Base-by-base conservation (phyloP, 1,284 basidiomycete genomes). In the Trametes pubescens region DNA sequence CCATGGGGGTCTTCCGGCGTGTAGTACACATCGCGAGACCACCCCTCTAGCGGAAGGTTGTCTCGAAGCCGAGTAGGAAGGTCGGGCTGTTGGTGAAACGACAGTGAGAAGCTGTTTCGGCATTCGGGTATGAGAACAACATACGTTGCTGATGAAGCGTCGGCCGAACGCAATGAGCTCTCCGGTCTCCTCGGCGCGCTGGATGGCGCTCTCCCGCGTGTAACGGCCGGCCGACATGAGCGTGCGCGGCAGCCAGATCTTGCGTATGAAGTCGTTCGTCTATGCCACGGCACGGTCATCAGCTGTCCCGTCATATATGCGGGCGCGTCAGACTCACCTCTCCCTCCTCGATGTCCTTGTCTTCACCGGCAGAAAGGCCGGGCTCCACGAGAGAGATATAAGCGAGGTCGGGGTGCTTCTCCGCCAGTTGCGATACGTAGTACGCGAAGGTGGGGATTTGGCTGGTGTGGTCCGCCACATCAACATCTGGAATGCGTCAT, bases 331-430 rank as follows among this genome's bases (percentile, higher is more conserved):
- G 14, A 49, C 56, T 29, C 14, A 62, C 58, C 16, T 62, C 60
- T 5, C 48, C 62, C 4, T 13, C 10, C 8, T 37, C 49, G 6
- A 34, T 22, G 3, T 26, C 32, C 13, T 64, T 62, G 46, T 70
- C 65, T 13, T 18, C 24, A 38, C 35, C 48, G 1, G 65, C 67
- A 0, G 54, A 47, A 1, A 63, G 65, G n/a, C 78, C 72, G 0
- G 38, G 73, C 69, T 83, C 82, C 48, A 84, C 72, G 46, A 79
- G 71, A 72, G 86, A 84, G 51, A 86, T 64, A 67, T 84, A 87
- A 2, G 82, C 83, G 4, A 86, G 74, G 24, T 78, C 70, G 21
- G 83, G 80, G 66, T 79, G 75, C 4, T 59, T 60, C 21, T 72
- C 53, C 10, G 66, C 64, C 18, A 79, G 58, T 51, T 72, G 57